Base-by-base conservation (phyloP, 2,329 filamentous ascomycete genomes). In the Beauveria australis region DNA sequence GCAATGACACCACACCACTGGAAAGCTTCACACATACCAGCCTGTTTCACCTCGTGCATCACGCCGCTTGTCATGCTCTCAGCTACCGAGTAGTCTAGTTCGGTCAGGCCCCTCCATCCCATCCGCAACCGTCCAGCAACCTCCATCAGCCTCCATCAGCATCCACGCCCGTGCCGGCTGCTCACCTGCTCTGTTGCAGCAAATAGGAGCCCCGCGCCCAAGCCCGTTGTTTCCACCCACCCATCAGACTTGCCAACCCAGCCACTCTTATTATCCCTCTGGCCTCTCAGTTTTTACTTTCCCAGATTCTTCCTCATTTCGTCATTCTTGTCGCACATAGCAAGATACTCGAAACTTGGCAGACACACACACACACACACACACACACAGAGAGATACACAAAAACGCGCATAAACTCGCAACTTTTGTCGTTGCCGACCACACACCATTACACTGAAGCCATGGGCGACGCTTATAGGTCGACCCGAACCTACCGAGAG, bases 401-500 rank as follows among this genome's bases (percentile, higher is more conserved):
- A 33, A 33, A 33, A 33, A 12, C 12, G 12, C 30, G 12, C 30
- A 33, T 14, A 33, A 33, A 33, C 30, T 33, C 14, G 30, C 30
- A 33, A 14, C 4, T 24, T 7, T 26, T 3, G 51, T 19, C 12
- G 14, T 40, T 14, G 14, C 28, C 51, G n/a, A 53, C 30, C 49
- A n/a, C 30, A 18, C 49, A 41, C 51, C 41, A 55, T 40, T 12
- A 37, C 43, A 40, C 12, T 12, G 30, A 33, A 33, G 16, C 43
- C 28, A 74, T 74, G 72, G 70, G 70, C 67, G 72, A 74, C 68
- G 62, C 65, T 62, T 68, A 70, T 59, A 64, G 64, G 64, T 68
- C 72, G 61, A 66, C 71, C 63, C 70, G 72, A 63, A 67, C 68
- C 63, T 74, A 73, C 64, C 72, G 73, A 43, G 71, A 72, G 55